These are phyloP conservation scores for Diaporthe destruens DNA, from an alignment of 2,329 filamentous ascomycete species.

Conservation along the genomic window DNA sequence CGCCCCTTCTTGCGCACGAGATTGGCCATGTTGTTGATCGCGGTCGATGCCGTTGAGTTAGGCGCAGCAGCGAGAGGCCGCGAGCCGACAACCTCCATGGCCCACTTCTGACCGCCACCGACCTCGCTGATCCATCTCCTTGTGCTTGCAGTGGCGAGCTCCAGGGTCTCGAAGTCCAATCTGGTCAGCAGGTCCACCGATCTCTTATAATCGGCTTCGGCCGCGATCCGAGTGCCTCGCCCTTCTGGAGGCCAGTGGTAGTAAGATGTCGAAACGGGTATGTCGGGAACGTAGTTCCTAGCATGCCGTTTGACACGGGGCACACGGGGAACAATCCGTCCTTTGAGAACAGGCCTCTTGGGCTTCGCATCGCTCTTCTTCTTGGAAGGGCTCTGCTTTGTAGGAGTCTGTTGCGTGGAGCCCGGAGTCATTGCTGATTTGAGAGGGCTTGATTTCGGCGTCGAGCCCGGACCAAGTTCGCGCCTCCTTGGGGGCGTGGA, in stretches of 20 bases:
- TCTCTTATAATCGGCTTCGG: slow-evolving; percentile 74
- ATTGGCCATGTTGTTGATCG: slow-evolving; percentile 62
- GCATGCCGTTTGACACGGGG: slow-evolving; percentile 74
- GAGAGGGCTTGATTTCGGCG: slow-evolving; percentile 46
- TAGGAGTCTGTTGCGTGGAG: slow-evolving; percentile 51
- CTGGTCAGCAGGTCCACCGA: slow-evolving; percentile 77
- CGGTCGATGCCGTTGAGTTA: slow-evolving; percentile 28
- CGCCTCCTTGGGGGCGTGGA: slow-evolving; percentile 52
- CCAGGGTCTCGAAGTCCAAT: slow-evolving; percentile 77
- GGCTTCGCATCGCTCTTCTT: slow-evolving; percentile 51
- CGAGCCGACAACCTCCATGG: slow-evolving; percentile 61
- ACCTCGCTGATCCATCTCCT: slow-evolving; percentile 78
- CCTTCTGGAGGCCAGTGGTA: slow-evolving; percentile 75
- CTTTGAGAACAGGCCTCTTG: slow-evolving; percentile 64
- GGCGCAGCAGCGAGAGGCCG: neutral
- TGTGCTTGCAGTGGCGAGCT: slow-evolving; percentile 74
- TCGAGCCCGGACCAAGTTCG: slow-evolving; percentile 40
- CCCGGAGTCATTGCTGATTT: slow-evolving; percentile 47
- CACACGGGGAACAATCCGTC: slow-evolving; percentile 72
- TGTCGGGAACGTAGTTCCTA: slow-evolving; percentile 62
- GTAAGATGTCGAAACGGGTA: slow-evolving; percentile 68
- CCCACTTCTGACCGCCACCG: slow-evolving; percentile 66
- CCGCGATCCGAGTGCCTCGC: slow-evolving; percentile 73
- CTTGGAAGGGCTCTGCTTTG: slow-evolving; percentile 41
- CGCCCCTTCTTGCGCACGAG: slow-evolving; percentile 56